A percentile compares a stretch with the other conserved stretches of the same genome.
phyloP scores from a whole-genome alignment of 1,284 basidiomycete species.

The Athelia sp. region DNA sequence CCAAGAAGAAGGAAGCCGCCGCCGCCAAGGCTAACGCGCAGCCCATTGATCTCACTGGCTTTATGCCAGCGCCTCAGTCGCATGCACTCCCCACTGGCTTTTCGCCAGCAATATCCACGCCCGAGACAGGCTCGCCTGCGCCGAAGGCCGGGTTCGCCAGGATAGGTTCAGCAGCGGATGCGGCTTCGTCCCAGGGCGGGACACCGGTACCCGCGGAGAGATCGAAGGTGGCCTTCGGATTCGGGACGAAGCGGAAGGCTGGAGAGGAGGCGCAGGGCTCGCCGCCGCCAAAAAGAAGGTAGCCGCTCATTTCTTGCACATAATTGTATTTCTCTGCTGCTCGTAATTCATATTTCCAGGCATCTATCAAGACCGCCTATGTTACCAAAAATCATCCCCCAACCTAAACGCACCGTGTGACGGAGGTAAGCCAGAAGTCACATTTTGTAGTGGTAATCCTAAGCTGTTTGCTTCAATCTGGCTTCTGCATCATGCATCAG shows the following conservation, averaged over 20 bases:
- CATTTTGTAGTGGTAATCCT: too few species aligned
- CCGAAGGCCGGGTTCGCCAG: conserved; percentile 64
- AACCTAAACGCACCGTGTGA: too few species aligned
- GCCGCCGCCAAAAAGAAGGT: conserved; percentile 40
- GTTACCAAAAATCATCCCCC: too few species aligned
- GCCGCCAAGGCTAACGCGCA: background rate
- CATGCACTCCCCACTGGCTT: conserved; percentile 34
- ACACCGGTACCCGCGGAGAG: conserved; percentile 59
- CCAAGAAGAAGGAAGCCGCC: conserved; percentile 68
- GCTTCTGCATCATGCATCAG: background rate
- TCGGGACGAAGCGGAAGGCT: conserved; percentile 74
- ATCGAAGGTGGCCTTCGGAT: conserved; percentile 69
- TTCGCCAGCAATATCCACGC: conserved; percentile 21
- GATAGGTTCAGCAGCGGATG: conserved; percentile 54
- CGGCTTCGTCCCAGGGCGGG: conserved; percentile 38
- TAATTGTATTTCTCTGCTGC: background rate
- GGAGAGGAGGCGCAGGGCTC: conserved; percentile 46
- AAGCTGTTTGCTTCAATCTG: too few species aligned
- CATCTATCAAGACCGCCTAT: too few species aligned
- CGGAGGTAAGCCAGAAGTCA: too few species aligned
- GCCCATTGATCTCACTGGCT: conserved; percentile 43
- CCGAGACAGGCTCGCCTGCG: conserved; percentile 52
- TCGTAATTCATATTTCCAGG: too few species aligned
- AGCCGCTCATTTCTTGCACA: background rate
- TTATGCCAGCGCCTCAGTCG: conserved; percentile 54